Percentiles rank a stretch among this genome's conserved stretches.
Evolutionary conservation across 1,139 yeast genomes (phyloP).

Genomic region (Diutina mesorugosa): DNA sequence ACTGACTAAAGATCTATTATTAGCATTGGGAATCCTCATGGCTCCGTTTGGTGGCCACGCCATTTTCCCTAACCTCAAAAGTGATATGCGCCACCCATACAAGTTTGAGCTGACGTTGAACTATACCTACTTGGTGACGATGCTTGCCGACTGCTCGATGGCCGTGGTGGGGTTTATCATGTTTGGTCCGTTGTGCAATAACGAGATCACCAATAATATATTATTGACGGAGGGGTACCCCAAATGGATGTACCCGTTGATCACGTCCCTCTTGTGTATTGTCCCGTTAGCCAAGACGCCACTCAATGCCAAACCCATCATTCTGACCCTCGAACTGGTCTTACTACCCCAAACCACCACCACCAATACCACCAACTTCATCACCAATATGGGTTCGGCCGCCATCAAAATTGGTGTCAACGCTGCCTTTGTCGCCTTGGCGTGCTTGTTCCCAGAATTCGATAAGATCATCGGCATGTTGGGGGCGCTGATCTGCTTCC

Average conservation of each 20-base stretch:
- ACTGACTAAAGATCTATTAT: constrained; percentile 24
- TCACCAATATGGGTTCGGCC: constrained; percentile 5
- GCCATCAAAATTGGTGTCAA: constrained; percentile 11
- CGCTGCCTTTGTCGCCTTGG: constrained; percentile 14
- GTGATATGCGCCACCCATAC: constrained; percentile 44
- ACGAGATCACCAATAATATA: constrained; percentile 75
- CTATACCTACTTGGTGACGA: constrained; percentile 14
- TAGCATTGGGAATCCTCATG: constrained; percentile 43
- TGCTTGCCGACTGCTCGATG: constrained; percentile 45
- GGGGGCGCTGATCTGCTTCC: constrained; percentile 73
- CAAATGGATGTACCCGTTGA: constrained; percentile 41
- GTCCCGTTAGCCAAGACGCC: constrained; percentile 87
- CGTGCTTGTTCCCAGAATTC: constrained; percentile 60
- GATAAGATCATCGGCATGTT: constrained; percentile 74
- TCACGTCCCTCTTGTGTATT: constrained; percentile 63
- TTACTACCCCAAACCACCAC: constrained; percentile 5
- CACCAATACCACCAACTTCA: constrained; percentile 4
- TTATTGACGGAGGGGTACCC: constrained; percentile 68
- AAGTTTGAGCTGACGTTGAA: constrained; percentile 26
- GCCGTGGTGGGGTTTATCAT: constrained; percentile 74
- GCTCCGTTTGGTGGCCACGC: constrained; percentile 60
- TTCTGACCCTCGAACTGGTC: constrained; percentile 41
- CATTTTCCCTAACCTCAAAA: constrained; percentile 43
- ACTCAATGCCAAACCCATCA: constrained; percentile 48
- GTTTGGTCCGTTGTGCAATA: constrained; percentile 70